Conservation (phyloP, 2,329 filamentous ascomycete genomes). For the Fusarium proliferatum region DNA sequence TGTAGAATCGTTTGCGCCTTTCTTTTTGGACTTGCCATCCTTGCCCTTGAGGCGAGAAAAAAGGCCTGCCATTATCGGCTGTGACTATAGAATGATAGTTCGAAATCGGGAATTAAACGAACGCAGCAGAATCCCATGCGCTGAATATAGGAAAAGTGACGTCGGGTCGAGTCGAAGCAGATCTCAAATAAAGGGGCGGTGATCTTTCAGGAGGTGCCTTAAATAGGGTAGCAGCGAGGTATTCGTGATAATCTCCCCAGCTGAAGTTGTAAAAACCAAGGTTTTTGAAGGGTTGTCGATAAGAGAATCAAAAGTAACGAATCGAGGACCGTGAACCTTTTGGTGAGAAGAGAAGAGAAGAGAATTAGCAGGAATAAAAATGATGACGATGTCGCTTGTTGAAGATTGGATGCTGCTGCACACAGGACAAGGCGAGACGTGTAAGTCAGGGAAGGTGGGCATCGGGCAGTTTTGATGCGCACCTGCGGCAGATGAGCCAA, state of each 20-base stretch:
- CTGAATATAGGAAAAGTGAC: constrained; percentile 19
- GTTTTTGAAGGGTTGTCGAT: constrained; percentile 16
- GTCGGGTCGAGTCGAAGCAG: constrained; percentile 20
- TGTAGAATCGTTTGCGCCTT: constrained; percentile 65
- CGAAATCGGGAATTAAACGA: constrained; percentile 19
- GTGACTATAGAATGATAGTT: constrained; percentile 12
- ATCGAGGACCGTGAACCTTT: constrained; percentile 3
- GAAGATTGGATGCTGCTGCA: constrained; percentile 16
- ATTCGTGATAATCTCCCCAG: constrained; percentile 31
- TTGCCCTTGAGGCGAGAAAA: constrained; percentile 79
- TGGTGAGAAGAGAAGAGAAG: not conserved
- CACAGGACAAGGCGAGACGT: constrained; percentile 26
- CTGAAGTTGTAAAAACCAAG: constrained; percentile 22
- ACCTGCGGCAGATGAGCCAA: constrained; percentile 31
- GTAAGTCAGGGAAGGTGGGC: constrained; percentile 41
- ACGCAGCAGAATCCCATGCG: constrained; percentile 25
- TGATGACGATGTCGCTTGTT: constrained; percentile 11
- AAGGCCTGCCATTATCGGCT: constrained; percentile 64
- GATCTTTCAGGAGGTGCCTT: constrained; percentile 18
- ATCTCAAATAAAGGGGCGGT: constrained; percentile 35
- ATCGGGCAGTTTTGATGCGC: constrained; percentile 36
- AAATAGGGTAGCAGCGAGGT: not conserved
- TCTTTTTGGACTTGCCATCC: constrained; percentile 76
- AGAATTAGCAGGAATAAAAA: constrained; percentile 12
- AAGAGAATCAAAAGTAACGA: not conserved